phyloP scores from a whole-genome alignment of 495 filamentous ascomycete species.

The Immersiella caudata region DNA sequence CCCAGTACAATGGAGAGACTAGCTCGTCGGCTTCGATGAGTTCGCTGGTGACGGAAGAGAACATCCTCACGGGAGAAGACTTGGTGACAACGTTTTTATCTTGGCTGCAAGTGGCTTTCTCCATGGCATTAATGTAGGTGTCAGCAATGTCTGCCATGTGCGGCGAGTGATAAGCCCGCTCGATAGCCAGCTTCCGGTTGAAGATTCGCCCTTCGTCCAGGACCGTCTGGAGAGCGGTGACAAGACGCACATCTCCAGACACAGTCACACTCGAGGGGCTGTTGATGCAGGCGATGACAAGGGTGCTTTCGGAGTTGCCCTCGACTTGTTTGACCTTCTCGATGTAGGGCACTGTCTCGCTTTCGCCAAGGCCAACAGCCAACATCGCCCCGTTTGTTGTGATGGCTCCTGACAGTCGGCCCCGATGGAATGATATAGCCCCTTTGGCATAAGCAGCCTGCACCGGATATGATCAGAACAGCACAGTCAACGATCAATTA shows the following conservation, averaged over 20 bases:
- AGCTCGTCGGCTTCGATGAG: slow-evolving; percentile 15
- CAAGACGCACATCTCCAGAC: slow-evolving; percentile 42
- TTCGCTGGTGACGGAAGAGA: slow-evolving; percentile 22
- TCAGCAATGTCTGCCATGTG: slow-evolving; percentile 47
- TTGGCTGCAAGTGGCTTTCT: slow-evolving; percentile 39
- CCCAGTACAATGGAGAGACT: slow-evolving; percentile 38
- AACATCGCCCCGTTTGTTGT: slow-evolving; percentile 45
- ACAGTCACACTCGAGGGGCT: slow-evolving; percentile 51
- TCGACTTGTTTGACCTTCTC: not conserved
- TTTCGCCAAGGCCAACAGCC: slow-evolving; percentile 19
- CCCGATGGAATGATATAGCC: slow-evolving; percentile 49
- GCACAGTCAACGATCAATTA: no score
- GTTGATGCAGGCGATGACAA: slow-evolving; percentile 51
- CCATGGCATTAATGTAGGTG: slow-evolving; percentile 37
- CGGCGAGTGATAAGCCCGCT: slow-evolving; percentile 48
- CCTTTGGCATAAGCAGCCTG: slow-evolving; percentile 44
- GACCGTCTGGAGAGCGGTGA: slow-evolving; percentile 36
- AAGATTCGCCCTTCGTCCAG: slow-evolving; percentile 38
- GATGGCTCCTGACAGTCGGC: slow-evolving; percentile 28
- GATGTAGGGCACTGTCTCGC: not conserved
- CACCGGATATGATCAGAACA: no score
- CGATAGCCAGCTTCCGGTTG: slow-evolving; percentile 41
- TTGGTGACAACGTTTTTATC: slow-evolving; percentile 20
- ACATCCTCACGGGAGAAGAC: not conserved
- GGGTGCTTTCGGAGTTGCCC: not conserved